Percentiles rank a stretch among this genome's conserved stretches.
phyloP scores from a whole-genome alignment of 2,329 filamentous ascomycete genomes.

The Diaporthe sp. region DNA sequence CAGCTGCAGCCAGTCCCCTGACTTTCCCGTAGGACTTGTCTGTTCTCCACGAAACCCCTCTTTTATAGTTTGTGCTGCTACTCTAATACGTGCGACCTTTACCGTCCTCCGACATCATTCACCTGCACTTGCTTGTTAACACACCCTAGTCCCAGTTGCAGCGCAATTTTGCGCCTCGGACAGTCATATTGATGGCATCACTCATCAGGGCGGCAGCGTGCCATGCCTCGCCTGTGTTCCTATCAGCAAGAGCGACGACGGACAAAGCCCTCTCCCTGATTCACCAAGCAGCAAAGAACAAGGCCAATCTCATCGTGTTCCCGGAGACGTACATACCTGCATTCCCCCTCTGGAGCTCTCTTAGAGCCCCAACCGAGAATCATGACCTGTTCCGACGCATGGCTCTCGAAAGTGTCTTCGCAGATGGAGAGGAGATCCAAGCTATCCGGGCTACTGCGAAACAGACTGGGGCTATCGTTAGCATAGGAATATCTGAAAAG shows the following conservation, averaged over 20 bases:
- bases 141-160: not conserved
- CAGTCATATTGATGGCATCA: not conserved
- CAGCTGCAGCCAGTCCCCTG: not conserved
- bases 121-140: not conserved
- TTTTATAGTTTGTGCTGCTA: not conserved
- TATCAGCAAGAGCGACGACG: slow-evolving; percentile 43
- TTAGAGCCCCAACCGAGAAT: slow-evolving; percentile 31
- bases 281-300: slow-evolving; percentile 40
- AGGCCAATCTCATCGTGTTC: slow-evolving; percentile 42
- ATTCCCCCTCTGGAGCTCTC: slow-evolving; percentile 38
- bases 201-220: slow-evolving; percentile 16
- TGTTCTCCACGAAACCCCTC: slow-evolving; percentile 8
- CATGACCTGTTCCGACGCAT: slow-evolving; percentile 19
- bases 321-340: slow-evolving; percentile 42
- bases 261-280: slow-evolving; percentile 41
- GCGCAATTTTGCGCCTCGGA: not conserved
- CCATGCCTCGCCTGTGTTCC: slow-evolving; percentile 42
- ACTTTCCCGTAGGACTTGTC: not conserved
- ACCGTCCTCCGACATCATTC: not conserved
- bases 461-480: slow-evolving; percentile 39
- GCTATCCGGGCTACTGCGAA: slow-evolving; percentile 38
- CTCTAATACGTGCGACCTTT: not conserved
- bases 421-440: slow-evolving; percentile 41
- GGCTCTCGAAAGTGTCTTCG: slow-evolving; percentile 38
- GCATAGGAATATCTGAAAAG: slow-evolving; percentile 41